These are phyloP conservation scores for Populus alba DNA, from an alignment of 345 rosid genomes.

Conservation along the genomic window DNA sequence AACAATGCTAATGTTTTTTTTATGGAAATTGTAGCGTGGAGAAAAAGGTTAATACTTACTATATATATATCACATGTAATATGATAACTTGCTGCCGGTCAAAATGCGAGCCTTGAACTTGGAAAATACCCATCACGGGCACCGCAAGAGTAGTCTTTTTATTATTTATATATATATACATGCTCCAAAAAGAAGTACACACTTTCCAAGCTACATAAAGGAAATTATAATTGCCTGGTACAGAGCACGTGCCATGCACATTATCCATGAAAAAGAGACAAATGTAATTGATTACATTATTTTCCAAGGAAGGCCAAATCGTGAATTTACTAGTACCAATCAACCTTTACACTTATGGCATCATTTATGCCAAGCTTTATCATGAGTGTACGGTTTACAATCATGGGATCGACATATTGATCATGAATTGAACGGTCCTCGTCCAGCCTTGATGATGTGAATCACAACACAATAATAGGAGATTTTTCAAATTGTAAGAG, in stretches of 20 bases:
- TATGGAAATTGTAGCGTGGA: no score
- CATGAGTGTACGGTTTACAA: slow-evolving; percentile 8
- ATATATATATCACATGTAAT: no score
- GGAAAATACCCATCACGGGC: no score
- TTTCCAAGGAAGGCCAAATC: neutral
- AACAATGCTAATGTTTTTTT: no score
- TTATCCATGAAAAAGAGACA: slow-evolving; percentile 21
- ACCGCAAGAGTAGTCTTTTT: neutral
- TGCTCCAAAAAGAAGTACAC: neutral
- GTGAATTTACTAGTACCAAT: neutral
- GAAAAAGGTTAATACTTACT: no score
- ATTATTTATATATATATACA: neutral
- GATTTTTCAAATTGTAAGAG: neutral
- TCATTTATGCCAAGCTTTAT: neutral
- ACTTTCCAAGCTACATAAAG: slow-evolving; percentile 7
- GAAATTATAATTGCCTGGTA: slow-evolving; percentile 13
- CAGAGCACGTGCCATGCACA: slow-evolving; percentile 33
- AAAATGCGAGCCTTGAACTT: neutral
- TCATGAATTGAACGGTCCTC: slow-evolving; percentile 16
- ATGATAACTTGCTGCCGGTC: neutral
- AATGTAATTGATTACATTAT: slow-evolving; percentile 9
- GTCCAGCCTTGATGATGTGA: slow-evolving; percentile 11
- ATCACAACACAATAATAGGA: neutral
- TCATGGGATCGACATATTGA: slow-evolving; percentile 15
- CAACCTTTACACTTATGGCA: neutral